Base-by-base conservation (phyloP, 441 rosid genomes). In the Brassica balearica region DNA sequence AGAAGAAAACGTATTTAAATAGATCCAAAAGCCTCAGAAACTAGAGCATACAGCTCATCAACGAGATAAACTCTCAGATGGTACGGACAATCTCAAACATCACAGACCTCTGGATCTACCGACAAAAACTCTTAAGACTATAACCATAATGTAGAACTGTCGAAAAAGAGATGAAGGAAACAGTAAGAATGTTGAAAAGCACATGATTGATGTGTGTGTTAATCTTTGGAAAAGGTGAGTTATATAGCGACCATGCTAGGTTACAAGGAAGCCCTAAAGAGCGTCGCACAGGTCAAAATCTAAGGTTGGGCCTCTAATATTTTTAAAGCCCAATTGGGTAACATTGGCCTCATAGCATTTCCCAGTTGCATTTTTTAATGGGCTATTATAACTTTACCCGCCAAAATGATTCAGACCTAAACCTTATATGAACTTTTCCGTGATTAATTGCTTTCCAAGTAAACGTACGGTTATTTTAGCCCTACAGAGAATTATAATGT, bases 11-110 rank as follows among this genome's bases (percentile, higher is more conserved):
- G 14, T 8, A 23, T 15, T 9, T 0, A 23, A 4, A 63, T 4
- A 34, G 73, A 71, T 59, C 69, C 12, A 71, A 61, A 12, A 53
- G 77, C 77, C 80, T 80, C 83, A 80, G 83, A 75, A 8, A 32
- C 2, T 29, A 65, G 77, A 80, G 83, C 60, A n/a, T 2, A 65
- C 36, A 12, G 66, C 8, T 75, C 73, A 38, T 80, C 83, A 80
- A 14, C 0, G 80, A 71, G 56, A 46, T 53, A 14, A 1, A 20
- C 38, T 62, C 82, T 71, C 77, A 51, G 77, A 80, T 80, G 80
- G 83, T 80, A 75, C 83, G 83, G 83, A 80, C 83, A 80, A 80
- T 70, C 76, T 71, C 83, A 71, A 34, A 59, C 80, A 80, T 80
- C 80, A 80, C 62, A 29, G 76, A 75, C 72, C 2, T 0, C 20